Base-by-base conservation (phyloP, 768 basidiomycete genomes). In the Boletus rufocinnamomeus region DNA sequence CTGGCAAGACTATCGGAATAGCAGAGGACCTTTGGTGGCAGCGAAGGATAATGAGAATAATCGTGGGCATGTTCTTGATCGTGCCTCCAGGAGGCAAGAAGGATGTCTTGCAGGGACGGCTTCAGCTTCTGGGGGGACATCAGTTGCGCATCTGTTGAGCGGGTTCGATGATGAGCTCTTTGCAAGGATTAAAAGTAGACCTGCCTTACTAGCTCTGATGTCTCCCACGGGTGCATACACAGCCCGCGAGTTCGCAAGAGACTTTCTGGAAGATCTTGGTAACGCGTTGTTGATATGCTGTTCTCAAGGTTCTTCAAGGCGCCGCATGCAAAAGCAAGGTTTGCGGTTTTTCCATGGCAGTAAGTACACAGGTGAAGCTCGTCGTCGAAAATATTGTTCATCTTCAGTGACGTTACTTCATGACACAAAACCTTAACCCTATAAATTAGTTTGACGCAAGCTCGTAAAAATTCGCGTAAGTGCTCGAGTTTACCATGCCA, bases 31-130 rank as follows among this genome's bases (percentile, higher is more conserved):
- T 19, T 58, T 10, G 55, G 55, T 37, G 47, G 48, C 14, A 37
- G 9, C 13, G 47, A 35, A 16, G 41, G 48, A 58, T 58, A 25
- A 9, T 28, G 41, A 19, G 30, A 19, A 38, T 32, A 19, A 50
- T 32, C 35, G 41, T 21, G n/a, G 9, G n/a, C 9, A 13, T 34
- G 25, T 13, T 48, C 57, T 32, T 34, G 54, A 43, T 58, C 57
- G 23, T 43, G 54, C 32, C 32, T 57, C 57, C 54, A 58, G 16
- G 57, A 32, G 9, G 51, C 23, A 27, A 57, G 23, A 35, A 58
- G 57, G 28, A 34, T 38, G n/a, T 56, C 46, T 4, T 37, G 54
- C 14, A 57, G 21, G 25, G 54, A 35, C 17, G 34, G 6, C 30
- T n/a, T 27, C 9, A 19, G 7, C 7, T 54, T 17, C 32, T 57